phyloP scores from a whole-genome alignment of 441 rosid species.

The Erodium texanum region DNA sequence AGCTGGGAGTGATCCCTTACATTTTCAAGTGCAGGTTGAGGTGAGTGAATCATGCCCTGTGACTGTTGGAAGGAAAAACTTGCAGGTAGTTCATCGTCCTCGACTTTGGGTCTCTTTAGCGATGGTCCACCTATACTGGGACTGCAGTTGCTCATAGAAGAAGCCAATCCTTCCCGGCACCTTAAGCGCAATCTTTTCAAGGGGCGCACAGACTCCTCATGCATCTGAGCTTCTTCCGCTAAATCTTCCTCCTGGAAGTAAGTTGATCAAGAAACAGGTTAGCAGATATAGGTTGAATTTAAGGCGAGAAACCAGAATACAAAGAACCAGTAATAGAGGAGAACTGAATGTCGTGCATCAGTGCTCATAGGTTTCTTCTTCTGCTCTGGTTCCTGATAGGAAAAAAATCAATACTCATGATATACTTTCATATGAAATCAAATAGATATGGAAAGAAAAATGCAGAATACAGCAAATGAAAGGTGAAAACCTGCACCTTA shows the following conservation, averaged over 20 bases:
- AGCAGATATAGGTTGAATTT: neutral
- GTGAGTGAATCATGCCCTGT: neutral
- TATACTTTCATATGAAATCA: neutral
- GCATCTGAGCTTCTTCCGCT: neutral
- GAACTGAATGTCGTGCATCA: neutral
- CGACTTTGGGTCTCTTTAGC: neutral
- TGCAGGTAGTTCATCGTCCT: neutral
- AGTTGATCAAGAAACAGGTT: neutral
- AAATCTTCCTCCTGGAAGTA: neutral
- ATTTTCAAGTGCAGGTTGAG: neutral
- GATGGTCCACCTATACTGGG: neutral
- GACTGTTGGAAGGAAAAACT: neutral
- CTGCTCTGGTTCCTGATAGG: neutral
- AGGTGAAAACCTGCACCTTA: neutral
- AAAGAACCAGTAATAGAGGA: neutral
- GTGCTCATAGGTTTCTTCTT: neutral
- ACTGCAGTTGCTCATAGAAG: neutral
- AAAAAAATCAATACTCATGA: neutral
- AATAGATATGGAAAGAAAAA: neutral
- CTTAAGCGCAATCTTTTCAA: conserved; percentile 4
- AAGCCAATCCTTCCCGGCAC: conserved; percentile 1
- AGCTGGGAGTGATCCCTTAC: neutral
- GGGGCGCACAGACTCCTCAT: conserved; percentile 2
- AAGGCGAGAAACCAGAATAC: neutral
- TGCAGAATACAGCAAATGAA: neutral